phyloP scores from a whole-genome alignment of 352 stramenopile species.

The Globisporangium alternatum region DNA sequence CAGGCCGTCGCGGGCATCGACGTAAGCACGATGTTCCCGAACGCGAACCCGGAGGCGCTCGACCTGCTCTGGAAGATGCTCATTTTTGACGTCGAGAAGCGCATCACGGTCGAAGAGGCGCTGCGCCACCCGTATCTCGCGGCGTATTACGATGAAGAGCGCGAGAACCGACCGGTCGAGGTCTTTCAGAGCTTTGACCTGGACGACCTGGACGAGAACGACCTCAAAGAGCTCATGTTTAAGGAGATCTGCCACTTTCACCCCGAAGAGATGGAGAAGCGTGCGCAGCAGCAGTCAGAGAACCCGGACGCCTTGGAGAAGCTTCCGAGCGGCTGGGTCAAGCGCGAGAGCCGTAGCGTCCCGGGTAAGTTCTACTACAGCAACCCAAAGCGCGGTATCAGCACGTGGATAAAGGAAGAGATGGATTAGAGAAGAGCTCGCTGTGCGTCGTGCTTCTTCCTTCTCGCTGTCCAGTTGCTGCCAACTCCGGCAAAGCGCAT shows the following conservation, averaged over 20 bases:
- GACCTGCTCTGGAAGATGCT: slow-evolving; percentile 88
- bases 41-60: slow-evolving; percentile 79
- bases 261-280: slow-evolving; percentile 87
- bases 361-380: slow-evolving; percentile 89
- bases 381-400: slow-evolving; percentile 87
- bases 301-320: slow-evolving; percentile 70
- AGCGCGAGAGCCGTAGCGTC: slow-evolving; percentile 82
- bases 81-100: slow-evolving; percentile 92
- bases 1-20: slow-evolving; percentile 81
- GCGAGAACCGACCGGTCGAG: slow-evolving; percentile 62
- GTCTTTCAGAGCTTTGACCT: slow-evolving; percentile 85
- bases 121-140: slow-evolving; percentile 96
- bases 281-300: slow-evolving; percentile 69
- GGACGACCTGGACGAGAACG: slow-evolving; percentile 75
- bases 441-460: background rate
- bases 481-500: background rate
- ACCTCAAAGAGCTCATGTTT: slow-evolving; percentile 90
- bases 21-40: slow-evolving; percentile 79
- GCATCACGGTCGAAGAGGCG: slow-evolving; percentile 95
- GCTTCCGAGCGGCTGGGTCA: slow-evolving; percentile 80
- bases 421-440: slow-evolving; percentile 41
- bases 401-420: slow-evolving; percentile 87
- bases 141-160: slow-evolving; percentile 81
- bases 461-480: background rate
- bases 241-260: slow-evolving; percentile 90